phyloP scores from a whole-genome alignment of 257 asterid species.

The Nicotiana tomentosiformis region DNA sequence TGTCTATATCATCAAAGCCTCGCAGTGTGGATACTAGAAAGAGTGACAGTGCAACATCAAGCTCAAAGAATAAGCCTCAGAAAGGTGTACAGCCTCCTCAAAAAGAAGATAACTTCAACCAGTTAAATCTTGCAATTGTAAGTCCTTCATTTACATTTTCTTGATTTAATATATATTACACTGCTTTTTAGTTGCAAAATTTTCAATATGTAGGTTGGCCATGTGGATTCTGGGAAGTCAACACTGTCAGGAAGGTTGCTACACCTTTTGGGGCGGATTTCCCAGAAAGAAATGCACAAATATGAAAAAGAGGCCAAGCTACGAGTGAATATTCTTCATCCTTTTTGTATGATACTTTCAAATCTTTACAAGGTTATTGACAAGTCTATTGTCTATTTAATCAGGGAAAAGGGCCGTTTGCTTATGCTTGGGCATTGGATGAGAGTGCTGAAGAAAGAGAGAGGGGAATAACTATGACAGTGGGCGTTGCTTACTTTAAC shows the following conservation, averaged over 20 bases:
- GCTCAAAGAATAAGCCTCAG: conserved; percentile 57
- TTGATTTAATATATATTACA: not conserved
- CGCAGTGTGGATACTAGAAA: conserved; percentile 25
- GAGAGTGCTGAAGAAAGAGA: conserved; percentile 98
- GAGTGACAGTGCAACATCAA: conserved; percentile 34
- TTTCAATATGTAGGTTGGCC: conserved; percentile 69
- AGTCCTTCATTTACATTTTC: conserved; percentile 17
- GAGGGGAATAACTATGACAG: conserved; percentile 98
- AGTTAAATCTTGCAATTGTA: conserved; percentile 94
- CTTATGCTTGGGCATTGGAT: conserved; percentile 99
- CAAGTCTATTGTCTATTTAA: conserved; percentile 22
- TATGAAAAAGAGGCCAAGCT: conserved; percentile 84
- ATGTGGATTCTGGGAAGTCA: conserved; percentile 99
- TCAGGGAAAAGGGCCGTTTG: conserved; percentile 98
- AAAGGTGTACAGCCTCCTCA: conserved; percentile 61
- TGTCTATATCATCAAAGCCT: conserved; percentile 48
- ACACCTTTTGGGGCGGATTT: conserved; percentile 74
- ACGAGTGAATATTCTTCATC: conserved; percentile 32
- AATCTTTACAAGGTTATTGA: conserved; percentile 4
- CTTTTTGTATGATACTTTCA: not conserved
- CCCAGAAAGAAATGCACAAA: conserved; percentile 82
- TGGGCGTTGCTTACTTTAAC: conserved; percentile 85
- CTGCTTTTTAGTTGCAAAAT: not conserved
- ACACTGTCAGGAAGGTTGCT: conserved; percentile 96
- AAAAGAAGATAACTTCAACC: conserved; percentile 48